Evolutionary conservation across 2,329 filamentous ascomycete species (phyloP).

Genomic region (Alternaria gansuensis): DNA sequence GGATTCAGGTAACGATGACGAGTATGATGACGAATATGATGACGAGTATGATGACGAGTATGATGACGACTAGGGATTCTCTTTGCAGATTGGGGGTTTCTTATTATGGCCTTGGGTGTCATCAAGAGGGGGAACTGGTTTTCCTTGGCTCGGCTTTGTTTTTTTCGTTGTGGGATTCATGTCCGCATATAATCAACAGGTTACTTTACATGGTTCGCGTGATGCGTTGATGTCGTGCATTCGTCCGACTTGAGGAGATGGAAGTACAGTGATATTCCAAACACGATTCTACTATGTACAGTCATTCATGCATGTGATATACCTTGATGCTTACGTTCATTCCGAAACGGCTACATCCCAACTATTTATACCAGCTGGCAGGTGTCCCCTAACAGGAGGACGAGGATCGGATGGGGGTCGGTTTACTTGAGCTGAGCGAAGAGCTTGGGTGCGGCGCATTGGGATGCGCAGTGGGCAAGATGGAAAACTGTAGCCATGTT

Average conservation of each 20-base stretch:
- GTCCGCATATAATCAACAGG: background rate
- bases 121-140: background rate
- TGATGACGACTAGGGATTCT: background rate
- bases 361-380: conserved; percentile 22
- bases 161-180: background rate
- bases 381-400: conserved; percentile 26
- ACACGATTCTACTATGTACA: conserved; percentile 51
- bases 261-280: conserved; percentile 52
- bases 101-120: background rate
- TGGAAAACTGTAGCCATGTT: conserved; percentile 81
- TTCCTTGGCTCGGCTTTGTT: conserved; percentile 3
- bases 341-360: conserved; percentile 28
- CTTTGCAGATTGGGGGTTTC: background rate
- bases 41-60: conserved; percentile 2
- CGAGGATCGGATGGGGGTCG: conserved; percentile 18
- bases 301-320: conserved; percentile 35
- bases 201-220: background rate
- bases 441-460: conserved; percentile 95
- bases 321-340: conserved; percentile 37
- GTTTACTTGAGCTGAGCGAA: conserved; percentile 89
- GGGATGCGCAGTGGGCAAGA: conserved; percentile 91
- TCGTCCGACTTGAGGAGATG: conserved; percentile 20
- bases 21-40: conserved; percentile 8
- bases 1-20: conserved; percentile 20
- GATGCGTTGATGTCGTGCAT: background rate